Evolutionary conservation across 768 basidiomycete genomes (phyloP).

Genomic region (Suillus ampliporus): DNA sequence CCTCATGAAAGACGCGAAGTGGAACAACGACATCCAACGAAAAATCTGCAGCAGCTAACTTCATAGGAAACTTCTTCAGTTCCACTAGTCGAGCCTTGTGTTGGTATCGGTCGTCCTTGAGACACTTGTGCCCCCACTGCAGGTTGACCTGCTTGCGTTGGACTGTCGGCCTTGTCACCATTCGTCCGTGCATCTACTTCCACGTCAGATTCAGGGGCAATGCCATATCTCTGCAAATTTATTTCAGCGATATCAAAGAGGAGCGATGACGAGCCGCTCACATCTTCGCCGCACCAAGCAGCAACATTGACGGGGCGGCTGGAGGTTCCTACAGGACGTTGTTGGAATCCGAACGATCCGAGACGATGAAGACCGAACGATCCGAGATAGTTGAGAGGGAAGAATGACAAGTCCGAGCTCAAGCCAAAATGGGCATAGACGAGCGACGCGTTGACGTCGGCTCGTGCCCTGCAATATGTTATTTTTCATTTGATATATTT

Average conservation of each 20-base stretch:
- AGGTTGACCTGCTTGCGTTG: neutral
- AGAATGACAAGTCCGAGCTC: too few species aligned
- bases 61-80: neutral
- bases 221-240: neutral
- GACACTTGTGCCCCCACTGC: neutral
- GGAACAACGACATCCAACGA: neutral
- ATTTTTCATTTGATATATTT: too few species aligned
- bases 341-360: too few species aligned
- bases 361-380: too few species aligned
- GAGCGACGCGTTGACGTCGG: too few species aligned
- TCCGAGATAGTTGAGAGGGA: too few species aligned
- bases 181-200: neutral
- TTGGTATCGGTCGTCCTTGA: neutral
- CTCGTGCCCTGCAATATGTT: too few species aligned
- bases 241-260: neutral
- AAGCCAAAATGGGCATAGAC: too few species aligned
- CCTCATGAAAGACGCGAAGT: neutral
- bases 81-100: neutral
- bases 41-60: neutral
- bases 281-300: neutral
- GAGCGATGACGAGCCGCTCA: neutral
- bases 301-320: neutral
- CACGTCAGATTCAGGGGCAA: neutral
- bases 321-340: neutral
- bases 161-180: neutral